These are phyloP conservation scores for Oryza brachyantha DNA, from an alignment of 176 grass and related monocot genomes.

Conservation along the genomic window DNA sequence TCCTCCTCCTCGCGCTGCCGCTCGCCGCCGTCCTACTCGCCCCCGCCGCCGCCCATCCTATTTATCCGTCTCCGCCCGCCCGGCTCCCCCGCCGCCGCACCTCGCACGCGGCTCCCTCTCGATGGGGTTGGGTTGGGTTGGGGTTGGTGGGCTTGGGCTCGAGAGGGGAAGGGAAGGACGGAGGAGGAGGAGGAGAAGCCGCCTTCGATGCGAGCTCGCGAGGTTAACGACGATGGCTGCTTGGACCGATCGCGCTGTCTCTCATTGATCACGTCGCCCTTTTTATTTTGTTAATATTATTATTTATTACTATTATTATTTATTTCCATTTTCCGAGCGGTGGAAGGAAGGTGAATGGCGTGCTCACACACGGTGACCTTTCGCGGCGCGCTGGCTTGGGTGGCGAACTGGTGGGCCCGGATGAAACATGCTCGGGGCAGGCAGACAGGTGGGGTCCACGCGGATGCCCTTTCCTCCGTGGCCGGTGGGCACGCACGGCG, in stretches of 20 bases:
- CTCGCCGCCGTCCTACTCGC: constrained; percentile 27
- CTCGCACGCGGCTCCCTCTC: neutral
- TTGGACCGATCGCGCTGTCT: neutral
- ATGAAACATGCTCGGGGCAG: neutral
- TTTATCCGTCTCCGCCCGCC: neutral
- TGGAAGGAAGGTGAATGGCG: neutral
- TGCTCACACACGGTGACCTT: too few species aligned
- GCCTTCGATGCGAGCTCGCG: neutral
- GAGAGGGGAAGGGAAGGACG: too few species aligned
- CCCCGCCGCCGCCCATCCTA: constrained; percentile 42
- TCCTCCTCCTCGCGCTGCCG: constrained; percentile 33
- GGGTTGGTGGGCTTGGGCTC: neutral
- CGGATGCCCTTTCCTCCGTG: neutral
- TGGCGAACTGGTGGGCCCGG: neutral
- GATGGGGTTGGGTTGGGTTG: neutral
- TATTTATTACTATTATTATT: too few species aligned
- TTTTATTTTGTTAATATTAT: too few species aligned
- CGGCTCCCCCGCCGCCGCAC: neutral
- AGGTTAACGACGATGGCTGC: neutral
- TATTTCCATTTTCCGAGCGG: neutral
- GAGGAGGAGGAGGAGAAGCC: too few species aligned
- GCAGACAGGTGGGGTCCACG: neutral
- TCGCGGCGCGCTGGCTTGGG: too few species aligned
- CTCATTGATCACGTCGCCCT: neutral
- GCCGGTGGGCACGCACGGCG: too few species aligned